Percentiles rank a stretch among this genome's conserved stretches.
phyloP scores from a whole-genome alignment of 345 rosid genomes.

The Rhizophora mangle region DNA sequence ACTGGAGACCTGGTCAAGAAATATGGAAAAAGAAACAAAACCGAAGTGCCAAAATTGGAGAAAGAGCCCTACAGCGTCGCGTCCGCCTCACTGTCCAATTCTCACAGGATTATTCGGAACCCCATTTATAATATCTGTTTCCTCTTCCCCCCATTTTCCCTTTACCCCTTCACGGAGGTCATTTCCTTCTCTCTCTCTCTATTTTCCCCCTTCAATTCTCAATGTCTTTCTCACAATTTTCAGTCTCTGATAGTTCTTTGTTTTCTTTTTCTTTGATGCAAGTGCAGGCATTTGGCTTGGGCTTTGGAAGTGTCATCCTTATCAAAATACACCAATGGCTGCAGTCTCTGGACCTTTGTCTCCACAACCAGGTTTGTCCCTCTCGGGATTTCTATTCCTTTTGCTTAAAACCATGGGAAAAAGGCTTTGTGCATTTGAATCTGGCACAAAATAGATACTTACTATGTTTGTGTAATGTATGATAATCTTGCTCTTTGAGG shows the following conservation, averaged over 20 bases:
- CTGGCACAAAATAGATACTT: too few species aligned
- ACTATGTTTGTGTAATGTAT: too few species aligned
- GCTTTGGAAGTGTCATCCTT: constrained; percentile 23
- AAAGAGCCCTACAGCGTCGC: constrained; percentile 9
- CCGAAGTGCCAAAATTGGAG: not conserved
- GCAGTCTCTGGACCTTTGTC: constrained; percentile 40
- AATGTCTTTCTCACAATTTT: too few species aligned
- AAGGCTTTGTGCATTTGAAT: too few species aligned
- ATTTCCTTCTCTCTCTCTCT: constrained; percentile 8
- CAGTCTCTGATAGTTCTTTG: not conserved
- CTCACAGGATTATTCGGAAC: constrained; percentile 18
- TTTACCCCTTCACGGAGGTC: constrained; percentile 48
- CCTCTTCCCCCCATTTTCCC: constrained; percentile 22
- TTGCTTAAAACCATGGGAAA: too few species aligned
- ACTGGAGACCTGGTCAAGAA: not conserved
- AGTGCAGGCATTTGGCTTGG: constrained; percentile 42
- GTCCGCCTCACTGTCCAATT: constrained; percentile 22
- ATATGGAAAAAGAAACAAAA: not conserved
- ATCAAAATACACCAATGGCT: constrained; percentile 20
- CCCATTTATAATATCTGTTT: not conserved
- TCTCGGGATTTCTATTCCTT: too few species aligned
- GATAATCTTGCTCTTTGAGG: not conserved
- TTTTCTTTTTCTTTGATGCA: not conserved
- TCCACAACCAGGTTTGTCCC: constrained; percentile 22
- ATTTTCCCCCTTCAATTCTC: constrained; percentile 2